Percentiles rank a stretch among this genome's conserved stretches.
phyloP scores from a whole-genome alignment of 2,329 filamentous ascomycete genomes.

The Fusarium newnesense region DNA sequence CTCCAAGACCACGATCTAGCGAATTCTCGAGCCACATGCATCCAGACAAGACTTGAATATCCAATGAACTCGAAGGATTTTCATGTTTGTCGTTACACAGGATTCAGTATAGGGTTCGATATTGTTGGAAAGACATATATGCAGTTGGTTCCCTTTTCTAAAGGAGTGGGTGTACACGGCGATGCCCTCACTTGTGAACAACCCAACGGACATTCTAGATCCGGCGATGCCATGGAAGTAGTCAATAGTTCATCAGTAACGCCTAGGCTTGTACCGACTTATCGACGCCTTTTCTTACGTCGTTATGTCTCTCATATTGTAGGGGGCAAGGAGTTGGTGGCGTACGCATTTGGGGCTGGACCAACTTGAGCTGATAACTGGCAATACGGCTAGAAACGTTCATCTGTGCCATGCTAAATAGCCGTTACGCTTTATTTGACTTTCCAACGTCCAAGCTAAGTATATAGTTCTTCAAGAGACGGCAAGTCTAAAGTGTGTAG shows the following conservation, averaged over 20 bases:
- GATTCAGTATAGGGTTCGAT: not conserved
- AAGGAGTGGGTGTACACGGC: not conserved
- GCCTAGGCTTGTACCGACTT: not conserved
- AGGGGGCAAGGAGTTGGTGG: conserved; percentile 6
- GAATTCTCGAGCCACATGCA: not conserved
- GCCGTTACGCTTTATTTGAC: not conserved
- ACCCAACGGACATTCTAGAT: not conserved
- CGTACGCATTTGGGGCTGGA: not conserved
- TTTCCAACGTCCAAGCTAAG: not conserved
- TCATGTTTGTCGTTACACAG: not conserved
- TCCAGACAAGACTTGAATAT: not conserved
- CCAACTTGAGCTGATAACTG: not conserved
- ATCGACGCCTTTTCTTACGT: not conserved
- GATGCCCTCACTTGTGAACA: conserved; percentile 1
- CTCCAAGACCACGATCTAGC: not conserved
- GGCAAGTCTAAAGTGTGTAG: not conserved
- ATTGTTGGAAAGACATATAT: not conserved
- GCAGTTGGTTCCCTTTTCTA: not conserved
- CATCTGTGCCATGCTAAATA: not conserved
- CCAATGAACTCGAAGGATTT: not conserved
- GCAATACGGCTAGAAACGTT: not conserved
- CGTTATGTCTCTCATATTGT: not conserved
- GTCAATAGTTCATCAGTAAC: not conserved
- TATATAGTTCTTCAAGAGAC: not conserved
- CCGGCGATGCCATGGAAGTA: not conserved